Evolutionary conservation across 2,329 filamentous ascomycete species (phyloP).

Genomic region (Penicillium sp.): DNA sequence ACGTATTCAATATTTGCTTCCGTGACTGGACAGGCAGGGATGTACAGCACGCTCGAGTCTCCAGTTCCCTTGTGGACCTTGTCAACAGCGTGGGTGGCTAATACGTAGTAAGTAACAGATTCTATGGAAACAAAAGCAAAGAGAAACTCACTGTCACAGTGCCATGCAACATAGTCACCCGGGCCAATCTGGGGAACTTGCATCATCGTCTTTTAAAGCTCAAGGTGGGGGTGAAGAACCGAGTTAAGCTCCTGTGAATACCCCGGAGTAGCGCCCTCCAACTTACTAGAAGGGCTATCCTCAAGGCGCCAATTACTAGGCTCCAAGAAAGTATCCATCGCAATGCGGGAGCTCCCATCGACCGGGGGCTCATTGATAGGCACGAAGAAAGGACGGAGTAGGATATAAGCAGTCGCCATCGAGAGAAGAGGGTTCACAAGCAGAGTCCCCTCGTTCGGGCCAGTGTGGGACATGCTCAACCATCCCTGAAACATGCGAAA

Average conservation of each 20-base stretch:
- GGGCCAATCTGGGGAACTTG: conserved; percentile 3
- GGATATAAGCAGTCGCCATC: conserved; percentile 69
- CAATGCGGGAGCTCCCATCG: conserved; percentile 6
- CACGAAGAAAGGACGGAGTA: conserved; percentile 77
- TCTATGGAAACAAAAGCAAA: background rate
- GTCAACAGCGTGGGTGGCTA: conserved; percentile 7
- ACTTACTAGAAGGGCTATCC: background rate
- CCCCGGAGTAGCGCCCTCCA: conserved; percentile 10
- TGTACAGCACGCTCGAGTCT: conserved; percentile 11
- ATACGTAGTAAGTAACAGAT: conserved; percentile 1
- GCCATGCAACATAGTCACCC: conserved; percentile 4
- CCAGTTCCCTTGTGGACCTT: conserved; percentile 1
- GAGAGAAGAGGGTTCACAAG: conserved; percentile 72
- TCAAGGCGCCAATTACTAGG: background rate
- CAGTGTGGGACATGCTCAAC: conserved; percentile 66
- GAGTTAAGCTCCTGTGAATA: conserved; percentile 7
- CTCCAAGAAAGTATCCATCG: background rate
- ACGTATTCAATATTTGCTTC: background rate
- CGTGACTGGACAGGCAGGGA: conserved; percentile 9
- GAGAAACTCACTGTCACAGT: background rate
- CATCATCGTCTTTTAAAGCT: conserved; percentile 5
- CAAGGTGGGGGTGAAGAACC: conserved; percentile 8
- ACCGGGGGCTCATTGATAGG: conserved; percentile 32
- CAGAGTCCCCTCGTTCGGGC: conserved; percentile 62
- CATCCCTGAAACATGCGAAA: conserved; percentile 86